These are phyloP conservation scores for Sonneratia alba DNA, from an alignment of 345 rosid genomes.

Conservation along the genomic window DNA sequence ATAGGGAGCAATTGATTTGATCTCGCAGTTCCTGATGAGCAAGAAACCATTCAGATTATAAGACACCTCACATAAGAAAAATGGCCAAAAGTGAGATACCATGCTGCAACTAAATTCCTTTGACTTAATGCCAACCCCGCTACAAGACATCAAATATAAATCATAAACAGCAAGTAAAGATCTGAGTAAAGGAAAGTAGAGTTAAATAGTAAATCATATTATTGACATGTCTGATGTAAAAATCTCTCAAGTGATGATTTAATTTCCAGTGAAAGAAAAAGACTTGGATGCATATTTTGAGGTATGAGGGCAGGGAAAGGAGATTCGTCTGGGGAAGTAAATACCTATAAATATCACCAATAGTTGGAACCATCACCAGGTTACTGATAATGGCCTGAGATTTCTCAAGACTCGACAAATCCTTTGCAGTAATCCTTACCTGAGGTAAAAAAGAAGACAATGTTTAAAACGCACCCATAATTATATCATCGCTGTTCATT, in stretches of 20 bases:
- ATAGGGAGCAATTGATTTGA: slow-evolving; percentile 79
- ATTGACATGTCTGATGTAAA: background rate
- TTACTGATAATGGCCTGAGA: slow-evolving; percentile 63
- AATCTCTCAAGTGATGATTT: background rate
- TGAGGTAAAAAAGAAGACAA: slow-evolving; percentile 21
- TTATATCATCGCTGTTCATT: slow-evolving; percentile 9
- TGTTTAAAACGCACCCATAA: slow-evolving; percentile 1
- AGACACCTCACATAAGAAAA: background rate
- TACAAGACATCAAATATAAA: background rate
- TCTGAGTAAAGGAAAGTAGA: background rate
- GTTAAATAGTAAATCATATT: background rate
- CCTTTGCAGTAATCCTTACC: slow-evolving; percentile 88
- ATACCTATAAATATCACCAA: slow-evolving; percentile 86
- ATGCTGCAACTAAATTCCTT: background rate
- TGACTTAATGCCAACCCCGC: background rate
- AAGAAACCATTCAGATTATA: slow-evolving; percentile 9
- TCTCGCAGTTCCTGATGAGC: slow-evolving; percentile 69
- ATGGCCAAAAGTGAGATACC: background rate
- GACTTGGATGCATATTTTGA: background rate
- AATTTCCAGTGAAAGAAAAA: background rate
- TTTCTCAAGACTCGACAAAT: slow-evolving; percentile 69
- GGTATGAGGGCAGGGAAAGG: background rate
- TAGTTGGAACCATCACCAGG: slow-evolving; percentile 73
- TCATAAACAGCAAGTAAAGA: background rate
- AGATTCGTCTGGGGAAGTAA: background rate